A percentile compares a stretch with the other conserved stretches of the same genome.
Evolutionary conservation across 2,329 filamentous ascomycete species (phyloP).

Genomic region (Dichotomopilus funicola): DNA sequence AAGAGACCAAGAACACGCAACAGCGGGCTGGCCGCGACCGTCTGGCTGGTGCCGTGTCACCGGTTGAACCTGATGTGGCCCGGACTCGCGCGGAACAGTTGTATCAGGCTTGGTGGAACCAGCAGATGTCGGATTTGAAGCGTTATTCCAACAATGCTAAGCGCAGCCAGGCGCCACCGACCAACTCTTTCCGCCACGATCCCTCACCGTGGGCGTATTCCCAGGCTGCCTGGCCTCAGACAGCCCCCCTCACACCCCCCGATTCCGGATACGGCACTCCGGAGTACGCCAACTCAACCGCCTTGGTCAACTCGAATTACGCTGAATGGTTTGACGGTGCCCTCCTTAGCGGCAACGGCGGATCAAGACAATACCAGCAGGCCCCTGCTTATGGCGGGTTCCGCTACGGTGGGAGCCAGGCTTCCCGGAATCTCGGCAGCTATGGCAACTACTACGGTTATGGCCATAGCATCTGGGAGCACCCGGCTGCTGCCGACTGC

Average conservation of each 20-base stretch:
- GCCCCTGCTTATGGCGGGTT: constrained; percentile 31
- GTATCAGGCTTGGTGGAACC: constrained; percentile 44
- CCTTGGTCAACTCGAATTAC: constrained; percentile 49
- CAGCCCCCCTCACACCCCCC: constrained; percentile 47
- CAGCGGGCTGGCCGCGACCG: constrained; percentile 45
- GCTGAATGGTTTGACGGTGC: constrained; percentile 50
- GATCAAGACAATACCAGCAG: constrained; percentile 38
- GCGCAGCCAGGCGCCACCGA: constrained; percentile 27
- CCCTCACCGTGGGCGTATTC: constrained; percentile 38
- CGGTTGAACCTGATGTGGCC: constrained; percentile 38
- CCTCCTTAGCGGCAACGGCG: constrained; percentile 27
- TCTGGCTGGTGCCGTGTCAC: constrained; percentile 41
- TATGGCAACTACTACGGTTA: constrained; percentile 43
- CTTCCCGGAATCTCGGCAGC: constrained; percentile 35
- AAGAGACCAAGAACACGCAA: constrained; percentile 48
- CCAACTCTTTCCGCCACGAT: constrained; percentile 39
- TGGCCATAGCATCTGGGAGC: constrained; percentile 45
- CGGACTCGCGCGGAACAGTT: constrained; percentile 31
- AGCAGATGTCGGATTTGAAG: constrained; percentile 51
- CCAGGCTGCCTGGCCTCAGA: constrained; percentile 21
- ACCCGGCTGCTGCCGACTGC: constrained; percentile 41
- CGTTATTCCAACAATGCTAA: constrained; percentile 36
- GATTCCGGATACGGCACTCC: constrained; percentile 58
- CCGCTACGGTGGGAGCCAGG: constrained; percentile 33
- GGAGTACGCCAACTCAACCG: constrained; percentile 50